Evolutionary conservation across 352 stramenopile genomes (phyloP), one percentile per base, ranked within the genome.

Genomic region (Phytophthora quininea): DNA sequence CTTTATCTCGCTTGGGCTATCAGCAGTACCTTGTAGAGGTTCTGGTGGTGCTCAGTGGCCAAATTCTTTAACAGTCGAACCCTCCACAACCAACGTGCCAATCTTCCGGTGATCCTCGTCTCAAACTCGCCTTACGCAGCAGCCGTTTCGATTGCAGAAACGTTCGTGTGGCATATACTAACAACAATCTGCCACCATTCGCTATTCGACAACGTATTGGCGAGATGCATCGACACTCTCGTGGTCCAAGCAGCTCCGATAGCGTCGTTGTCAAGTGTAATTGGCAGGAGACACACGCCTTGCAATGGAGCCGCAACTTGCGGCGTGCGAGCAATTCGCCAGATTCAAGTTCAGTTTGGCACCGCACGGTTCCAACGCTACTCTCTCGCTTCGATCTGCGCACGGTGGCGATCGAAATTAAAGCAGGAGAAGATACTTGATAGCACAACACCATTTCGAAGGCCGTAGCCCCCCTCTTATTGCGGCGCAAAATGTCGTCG

Each of bases 311-410:
- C 10, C 35, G 35, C 35, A 40, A 40, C 35, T 40, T 40, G 6
- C 6, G 6, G 6, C 35, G 35, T 11, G 6, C 35, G 6, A 11
- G 35, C 35, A 40, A 24, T 24, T 11, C 35, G 35, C 35, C 35
- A 64, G 50, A 57, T 70, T 64, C 62, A 65, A 56, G 48, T 65
- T 58, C 62, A 70, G 54, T 56, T 65, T 64, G 31, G 54, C 54
- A 64, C 62, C 54, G 48, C 32, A 69, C 48, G 5, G 40, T 38
- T 64, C 55, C 33, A 51, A 53, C 19, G 19, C 19, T 24, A 24
- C 19, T 24, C 19, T 24, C 19, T 24, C 19, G 19, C 19, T 24
- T 24, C 19, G 0, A 24, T 24, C 19, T 24, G 19, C 19, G 19
- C 19, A 24, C 19, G 19, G 19, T 24, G 19, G 19, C 19, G 19